Conservation (phyloP, 768 basidiomycete species). For the Mycena rebaudengoi region DNA sequence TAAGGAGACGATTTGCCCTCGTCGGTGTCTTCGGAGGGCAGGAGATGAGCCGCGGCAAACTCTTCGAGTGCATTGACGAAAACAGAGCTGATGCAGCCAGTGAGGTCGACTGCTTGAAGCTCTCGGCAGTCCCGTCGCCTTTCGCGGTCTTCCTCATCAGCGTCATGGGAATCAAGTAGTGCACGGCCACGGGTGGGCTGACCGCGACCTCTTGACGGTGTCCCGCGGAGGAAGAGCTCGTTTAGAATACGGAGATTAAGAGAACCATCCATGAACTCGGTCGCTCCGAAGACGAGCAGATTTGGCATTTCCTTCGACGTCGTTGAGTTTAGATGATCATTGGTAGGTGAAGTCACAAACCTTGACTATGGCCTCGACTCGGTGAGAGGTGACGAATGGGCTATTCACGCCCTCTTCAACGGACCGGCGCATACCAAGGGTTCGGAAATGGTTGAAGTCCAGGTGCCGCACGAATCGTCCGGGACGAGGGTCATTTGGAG, state of each 20-base stretch:
- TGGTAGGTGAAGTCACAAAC: conserved; percentile 46
- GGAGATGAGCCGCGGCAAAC: conserved; percentile 76
- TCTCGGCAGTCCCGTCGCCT: conserved; percentile 77
- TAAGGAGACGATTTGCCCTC: conserved; percentile 67
- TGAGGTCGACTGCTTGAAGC: conserved; percentile 90
- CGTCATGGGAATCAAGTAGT: conserved; percentile 59
- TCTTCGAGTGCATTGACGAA: conserved; percentile 88
- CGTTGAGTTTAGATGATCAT: conserved; percentile 21
- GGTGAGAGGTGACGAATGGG: conserved; percentile 92
- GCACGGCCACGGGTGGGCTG: conserved; percentile 74
- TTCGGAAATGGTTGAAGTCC: conserved; percentile 97
- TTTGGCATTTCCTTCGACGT: conserved; percentile 84
- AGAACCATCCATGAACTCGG: conserved; percentile 98
- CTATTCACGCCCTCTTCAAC: conserved; percentile 89
- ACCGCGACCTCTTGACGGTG: conserved; percentile 72
- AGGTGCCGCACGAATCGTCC: conserved; percentile 86
- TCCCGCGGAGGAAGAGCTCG: conserved; percentile 90
- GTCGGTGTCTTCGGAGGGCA: conserved; percentile 49
- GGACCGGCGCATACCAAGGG: conserved; percentile 94
- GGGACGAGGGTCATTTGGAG: conserved; percentile 73
- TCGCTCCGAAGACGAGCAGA: conserved; percentile 88
- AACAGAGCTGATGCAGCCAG: conserved; percentile 92
- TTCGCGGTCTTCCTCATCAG: conserved; percentile 81
- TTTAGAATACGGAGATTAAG: conserved; percentile 85
- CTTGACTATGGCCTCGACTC: conserved; percentile 82